Evolutionary conservation across 1,139 yeast species (phyloP).

Genomic region (Kluyveromyces sp.): DNA sequence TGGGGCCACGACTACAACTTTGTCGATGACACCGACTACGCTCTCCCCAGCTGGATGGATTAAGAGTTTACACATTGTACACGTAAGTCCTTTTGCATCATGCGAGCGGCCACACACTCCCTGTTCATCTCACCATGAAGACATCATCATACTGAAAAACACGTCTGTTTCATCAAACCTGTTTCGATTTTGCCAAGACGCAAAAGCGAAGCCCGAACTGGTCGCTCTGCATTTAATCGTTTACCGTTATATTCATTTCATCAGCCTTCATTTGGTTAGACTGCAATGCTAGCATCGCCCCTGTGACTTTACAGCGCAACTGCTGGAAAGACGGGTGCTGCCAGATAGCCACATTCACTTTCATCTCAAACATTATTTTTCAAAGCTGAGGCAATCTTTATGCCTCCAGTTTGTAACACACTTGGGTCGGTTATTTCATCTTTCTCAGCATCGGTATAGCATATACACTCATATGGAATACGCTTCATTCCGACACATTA

Average conservation of each 20-base stretch:
- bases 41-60: conserved; percentile 12
- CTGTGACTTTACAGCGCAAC: background rate
- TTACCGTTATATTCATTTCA: background rate
- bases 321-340: background rate
- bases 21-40: conserved; percentile 7
- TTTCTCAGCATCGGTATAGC: background rate
- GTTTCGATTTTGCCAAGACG: background rate
- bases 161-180: no score
- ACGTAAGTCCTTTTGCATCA: background rate
- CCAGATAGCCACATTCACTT: background rate
- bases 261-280: background rate
- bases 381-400: background rate
- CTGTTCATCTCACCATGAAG: no score
- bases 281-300: background rate
- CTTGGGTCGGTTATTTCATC: background rate
- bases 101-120: background rate
- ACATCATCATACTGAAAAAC: no score
- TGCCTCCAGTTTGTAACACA: background rate
- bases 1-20: conserved; percentile 6
- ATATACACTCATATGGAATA: background rate
- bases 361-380: background rate
- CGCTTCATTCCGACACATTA: background rate
- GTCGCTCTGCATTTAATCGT: background rate
- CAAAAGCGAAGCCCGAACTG: background rate
- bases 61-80: background rate